Percentiles rank a stretch among this genome's conserved stretches.
Conservation (phyloP, 164 flowering plant genomes). For the Amborella trichopoda region DNA sequence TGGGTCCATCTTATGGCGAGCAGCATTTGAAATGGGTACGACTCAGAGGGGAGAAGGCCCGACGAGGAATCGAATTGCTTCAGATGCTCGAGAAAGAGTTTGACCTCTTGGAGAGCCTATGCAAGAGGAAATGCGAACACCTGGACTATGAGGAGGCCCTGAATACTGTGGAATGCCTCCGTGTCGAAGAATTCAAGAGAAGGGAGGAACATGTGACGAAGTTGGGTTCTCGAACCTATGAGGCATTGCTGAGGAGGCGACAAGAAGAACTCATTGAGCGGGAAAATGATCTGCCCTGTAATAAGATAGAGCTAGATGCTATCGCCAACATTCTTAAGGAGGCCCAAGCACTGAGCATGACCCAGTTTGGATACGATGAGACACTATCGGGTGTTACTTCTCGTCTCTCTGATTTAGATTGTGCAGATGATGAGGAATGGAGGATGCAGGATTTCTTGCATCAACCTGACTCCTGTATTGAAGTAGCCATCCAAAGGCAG, state of each 20-base stretch:
- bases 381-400: conserved; percentile 39
- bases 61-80: conserved; percentile 55
- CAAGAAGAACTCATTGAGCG: conserved; percentile 54
- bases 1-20: conserved; percentile 51
- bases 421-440: conserved; percentile 77
- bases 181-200: conserved; percentile 74
- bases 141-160: conserved; percentile 74
- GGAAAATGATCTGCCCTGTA: conserved; percentile 37
- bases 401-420: conserved; percentile 64
- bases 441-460: conserved; percentile 55
- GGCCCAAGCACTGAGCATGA: conserved; percentile 50
- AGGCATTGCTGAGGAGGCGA: conserved; percentile 56
- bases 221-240: conserved; percentile 37
- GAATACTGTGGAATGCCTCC: conserved; percentile 64
- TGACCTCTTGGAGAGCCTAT: conserved; percentile 50
- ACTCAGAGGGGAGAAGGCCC: conserved; percentile 51
- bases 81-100: conserved; percentile 85
- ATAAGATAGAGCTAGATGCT: conserved; percentile 70
- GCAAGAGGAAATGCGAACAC: conserved; percentile 81
- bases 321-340: conserved; percentile 65
- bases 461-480: conserved; percentile 63
- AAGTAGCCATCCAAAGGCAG: conserved; percentile 69
- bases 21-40: conserved; percentile 52
- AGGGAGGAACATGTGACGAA: conserved; percentile 39
- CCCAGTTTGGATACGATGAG: conserved; percentile 64